A percentile compares a stretch with the other conserved stretches of the same genome.
Conservation (phyloP, 768 basidiomycete genomes). For the Auriscalpium vulgare region DNA sequence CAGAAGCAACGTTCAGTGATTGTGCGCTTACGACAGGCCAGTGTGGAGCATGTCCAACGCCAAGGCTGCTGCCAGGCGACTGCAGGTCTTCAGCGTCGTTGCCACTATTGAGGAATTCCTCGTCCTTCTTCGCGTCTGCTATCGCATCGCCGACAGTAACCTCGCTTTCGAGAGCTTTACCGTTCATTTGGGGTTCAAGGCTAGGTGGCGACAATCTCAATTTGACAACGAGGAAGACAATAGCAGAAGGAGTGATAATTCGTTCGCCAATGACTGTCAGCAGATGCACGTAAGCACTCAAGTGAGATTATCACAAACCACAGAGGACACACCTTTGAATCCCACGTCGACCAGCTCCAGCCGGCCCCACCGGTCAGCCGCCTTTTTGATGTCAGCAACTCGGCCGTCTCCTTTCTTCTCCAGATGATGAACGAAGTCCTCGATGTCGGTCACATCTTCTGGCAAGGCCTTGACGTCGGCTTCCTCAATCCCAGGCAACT, state of each 20-base stretch:
- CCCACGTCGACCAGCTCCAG: slow-evolving; percentile 73
- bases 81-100: slow-evolving; percentile 55
- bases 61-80: slow-evolving; percentile 32
- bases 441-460: slow-evolving; percentile 30
- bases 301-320: neutral
- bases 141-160: slow-evolving; percentile 36
- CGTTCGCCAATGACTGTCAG: slow-evolving; percentile 81
- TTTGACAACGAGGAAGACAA: slow-evolving; percentile 83
- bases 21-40: slow-evolving; percentile 72
- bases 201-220: slow-evolving; percentile 60
- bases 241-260: slow-evolving; percentile 77
- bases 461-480: slow-evolving; percentile 39
- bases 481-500: slow-evolving; percentile 67
- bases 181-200: slow-evolving; percentile 20
- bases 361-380: slow-evolving; percentile 60
- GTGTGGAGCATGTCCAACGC: slow-evolving; percentile 82
- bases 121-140: slow-evolving; percentile 42
- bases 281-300: neutral
- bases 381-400: slow-evolving; percentile 49
- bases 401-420: slow-evolving; percentile 44
- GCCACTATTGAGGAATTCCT: slow-evolving; percentile 58
- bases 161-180: slow-evolving; percentile 30
- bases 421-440: slow-evolving; percentile 40
- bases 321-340: slow-evolving; percentile 64
- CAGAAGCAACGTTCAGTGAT: neutral